Conservation (phyloP, 345 rosid species). For the Turnera subulata region DNA sequence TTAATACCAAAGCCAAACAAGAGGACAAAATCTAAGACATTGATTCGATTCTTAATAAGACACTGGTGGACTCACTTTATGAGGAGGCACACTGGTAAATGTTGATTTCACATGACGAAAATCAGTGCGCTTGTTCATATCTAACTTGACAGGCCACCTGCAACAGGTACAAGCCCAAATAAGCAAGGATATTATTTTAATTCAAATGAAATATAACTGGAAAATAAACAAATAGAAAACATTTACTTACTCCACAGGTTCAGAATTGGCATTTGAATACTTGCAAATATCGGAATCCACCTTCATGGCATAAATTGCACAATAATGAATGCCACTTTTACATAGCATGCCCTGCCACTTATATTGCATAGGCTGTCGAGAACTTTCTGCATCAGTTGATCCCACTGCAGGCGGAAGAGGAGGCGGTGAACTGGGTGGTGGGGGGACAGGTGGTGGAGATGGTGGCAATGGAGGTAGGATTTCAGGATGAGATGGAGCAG, state of each 20-base stretch:
- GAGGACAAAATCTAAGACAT: not conserved
- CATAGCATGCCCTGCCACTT: constrained; percentile 83
- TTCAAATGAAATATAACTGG: constrained; percentile 9
- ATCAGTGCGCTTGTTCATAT: constrained; percentile 93
- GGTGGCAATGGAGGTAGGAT: constrained; percentile 48
- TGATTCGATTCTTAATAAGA: not conserved
- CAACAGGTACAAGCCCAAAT: constrained; percentile 22
- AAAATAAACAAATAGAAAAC: too few relatives aligned
- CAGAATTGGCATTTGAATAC: constrained; percentile 61
- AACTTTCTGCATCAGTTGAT: constrained; percentile 38
- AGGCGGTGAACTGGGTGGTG: constrained; percentile 83
- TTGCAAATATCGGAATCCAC: constrained; percentile 73
- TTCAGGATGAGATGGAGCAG: constrained; percentile 41
- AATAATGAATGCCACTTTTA: constrained; percentile 91
- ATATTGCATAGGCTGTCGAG: constrained; percentile 39
- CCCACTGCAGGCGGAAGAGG: constrained; percentile 45
- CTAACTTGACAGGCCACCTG: constrained; percentile 94
- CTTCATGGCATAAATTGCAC: constrained; percentile 67
- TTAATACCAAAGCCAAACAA: not conserved
- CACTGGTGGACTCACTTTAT: constrained; percentile 54
- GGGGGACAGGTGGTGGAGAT: constrained; percentile 78
- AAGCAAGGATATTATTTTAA: constrained; percentile 6
- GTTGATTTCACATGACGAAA: constrained; percentile 74
- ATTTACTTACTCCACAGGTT: constrained; percentile 73
- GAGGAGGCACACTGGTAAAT: constrained; percentile 66